Evolutionary conservation across 768 basidiomycete genomes (phyloP).

Genomic region (Kwoniella dejecticola): DNA sequence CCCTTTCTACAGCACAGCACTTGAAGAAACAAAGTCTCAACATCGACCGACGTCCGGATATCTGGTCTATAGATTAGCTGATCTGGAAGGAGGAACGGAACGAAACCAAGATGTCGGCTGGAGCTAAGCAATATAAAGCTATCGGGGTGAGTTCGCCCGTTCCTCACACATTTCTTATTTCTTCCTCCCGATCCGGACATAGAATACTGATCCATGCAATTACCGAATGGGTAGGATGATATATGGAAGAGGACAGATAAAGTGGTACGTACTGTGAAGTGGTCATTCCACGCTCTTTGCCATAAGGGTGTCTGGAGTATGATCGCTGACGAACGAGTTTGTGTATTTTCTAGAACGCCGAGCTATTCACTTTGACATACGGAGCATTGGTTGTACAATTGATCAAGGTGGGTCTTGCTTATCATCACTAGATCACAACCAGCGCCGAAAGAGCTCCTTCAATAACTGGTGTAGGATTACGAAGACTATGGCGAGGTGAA

Average conservation of each 20-base stretch:
- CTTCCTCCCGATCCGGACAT: no score
- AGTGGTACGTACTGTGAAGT: slow-evolving; percentile 65
- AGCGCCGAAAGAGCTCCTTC: no score
- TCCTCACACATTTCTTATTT: no score
- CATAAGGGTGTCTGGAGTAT: no score
- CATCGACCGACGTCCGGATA: no score
- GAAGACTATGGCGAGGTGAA: slow-evolving; percentile 86
- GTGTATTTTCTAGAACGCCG: slow-evolving; percentile 71
- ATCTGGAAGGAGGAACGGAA: not conserved
- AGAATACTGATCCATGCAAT: no score
- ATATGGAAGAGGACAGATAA: slow-evolving; percentile 97
- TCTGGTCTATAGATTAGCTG: no score
- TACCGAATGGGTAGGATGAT: no score
- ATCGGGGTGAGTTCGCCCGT: slow-evolving; percentile 48
- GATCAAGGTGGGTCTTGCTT: slow-evolving; percentile 69
- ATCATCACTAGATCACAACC: no score
- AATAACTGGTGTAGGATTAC: slow-evolving; percentile 77
- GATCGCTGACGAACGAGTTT: not conserved
- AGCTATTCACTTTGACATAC: slow-evolving; percentile 94
- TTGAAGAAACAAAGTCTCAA: no score
- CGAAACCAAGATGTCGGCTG: slow-evolving; percentile 31
- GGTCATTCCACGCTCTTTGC: no score
- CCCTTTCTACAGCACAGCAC: no score
- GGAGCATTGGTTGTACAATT: slow-evolving; percentile 97
- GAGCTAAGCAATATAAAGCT: slow-evolving; percentile 56